Percentiles rank a stretch among this genome's conserved stretches.
These are phyloP conservation scores for Diplocarpon mali DNA, from an alignment of 2,329 filamentous ascomycete species.

Conservation along the genomic window DNA sequence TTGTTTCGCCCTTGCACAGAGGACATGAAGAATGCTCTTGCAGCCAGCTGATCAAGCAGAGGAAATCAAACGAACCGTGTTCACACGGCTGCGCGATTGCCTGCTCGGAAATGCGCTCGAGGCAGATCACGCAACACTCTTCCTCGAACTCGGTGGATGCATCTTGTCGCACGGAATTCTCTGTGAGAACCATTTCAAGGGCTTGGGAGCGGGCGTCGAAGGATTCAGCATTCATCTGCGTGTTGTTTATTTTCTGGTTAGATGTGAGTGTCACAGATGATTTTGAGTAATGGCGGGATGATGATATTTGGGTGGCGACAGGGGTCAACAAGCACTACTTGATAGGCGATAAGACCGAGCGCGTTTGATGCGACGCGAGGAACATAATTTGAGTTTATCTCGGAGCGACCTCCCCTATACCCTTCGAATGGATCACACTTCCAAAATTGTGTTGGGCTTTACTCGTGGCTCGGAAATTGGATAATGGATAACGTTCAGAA, in stretches of 20 bases:
- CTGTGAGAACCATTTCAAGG: slow-evolving; percentile 33
- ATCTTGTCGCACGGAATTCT: slow-evolving; percentile 27
- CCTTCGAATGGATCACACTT: too few species aligned
- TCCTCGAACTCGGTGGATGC: slow-evolving; percentile 22
- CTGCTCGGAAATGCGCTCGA: slow-evolving; percentile 61
- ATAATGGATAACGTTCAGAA: slow-evolving; percentile 20
- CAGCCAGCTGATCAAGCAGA: slow-evolving; percentile 76
- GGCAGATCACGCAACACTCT: slow-evolving; percentile 74
- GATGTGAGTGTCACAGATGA: background rate
- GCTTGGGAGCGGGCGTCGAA: slow-evolving; percentile 32
- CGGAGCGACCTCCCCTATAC: too few species aligned
- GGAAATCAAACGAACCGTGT: slow-evolving; percentile 74
- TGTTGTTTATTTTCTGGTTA: background rate
- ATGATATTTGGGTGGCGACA: too few species aligned
- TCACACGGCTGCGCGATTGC: slow-evolving; percentile 66
- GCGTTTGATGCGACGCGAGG: background rate
- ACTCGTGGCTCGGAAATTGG: background rate
- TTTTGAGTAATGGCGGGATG: too few species aligned
- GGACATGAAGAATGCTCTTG: slow-evolving; percentile 63
- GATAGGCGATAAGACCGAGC: too few species aligned
- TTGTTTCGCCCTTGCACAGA: slow-evolving; percentile 54
- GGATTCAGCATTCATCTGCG: slow-evolving; percentile 29
- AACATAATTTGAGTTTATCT: background rate
- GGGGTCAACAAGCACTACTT: too few species aligned
- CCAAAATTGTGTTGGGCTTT: too few species aligned